Evolutionary conservation across 2,329 filamentous ascomycete genomes (phyloP), one percentile per base, ranked within the genome.

Genomic region (Colletotrichum trifolii): DNA sequence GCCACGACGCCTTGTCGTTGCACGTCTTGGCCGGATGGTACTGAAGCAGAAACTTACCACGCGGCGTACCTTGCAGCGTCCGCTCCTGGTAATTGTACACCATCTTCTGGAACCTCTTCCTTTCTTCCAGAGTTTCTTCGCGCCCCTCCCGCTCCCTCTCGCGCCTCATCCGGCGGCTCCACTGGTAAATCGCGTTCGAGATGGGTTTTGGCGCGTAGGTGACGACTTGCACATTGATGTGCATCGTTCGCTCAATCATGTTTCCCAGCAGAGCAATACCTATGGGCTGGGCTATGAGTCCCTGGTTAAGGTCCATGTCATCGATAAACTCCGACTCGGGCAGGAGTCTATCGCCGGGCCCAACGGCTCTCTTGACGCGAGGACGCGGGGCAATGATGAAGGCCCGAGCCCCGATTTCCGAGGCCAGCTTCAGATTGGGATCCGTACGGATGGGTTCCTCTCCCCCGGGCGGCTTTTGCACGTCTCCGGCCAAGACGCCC

Each of bases 11-110:
- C 34, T 59, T 38, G 0, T 54, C 47, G 15, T 58, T 50, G 47
- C 60, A 64, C 4, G 36, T 4, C n/a, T 46, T 54, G 10, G 60
- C 54, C 34, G 61, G 61, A 1, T 40, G 55, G 42, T 60, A 64
- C 35, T 60, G 61, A n/a, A 64, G 35, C 3, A 64, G 61, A 11
- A 60, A 39, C 38, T 64, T 64, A 2, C 61, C 61, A 1, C 48
- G 45, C 17, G 25, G 38, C 17, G 36, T 1, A 6, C 38, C 35
- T 5, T 3, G 8, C 36, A 33, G 38, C 4, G 4, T 35, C 6
- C 0, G 1, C 3, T 8, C 35, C 45, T 34, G 36, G 11, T 34
- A 58, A 3, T 33, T 25, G 3, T 4, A 3, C 11, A 25, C 12
- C 15, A 49, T 36, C 45, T 9, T 4, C 11, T 15, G 10, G 33